Evolutionary conservation across 257 asterid genomes (phyloP).

Genomic region (Cynanchum wilfordii): DNA sequence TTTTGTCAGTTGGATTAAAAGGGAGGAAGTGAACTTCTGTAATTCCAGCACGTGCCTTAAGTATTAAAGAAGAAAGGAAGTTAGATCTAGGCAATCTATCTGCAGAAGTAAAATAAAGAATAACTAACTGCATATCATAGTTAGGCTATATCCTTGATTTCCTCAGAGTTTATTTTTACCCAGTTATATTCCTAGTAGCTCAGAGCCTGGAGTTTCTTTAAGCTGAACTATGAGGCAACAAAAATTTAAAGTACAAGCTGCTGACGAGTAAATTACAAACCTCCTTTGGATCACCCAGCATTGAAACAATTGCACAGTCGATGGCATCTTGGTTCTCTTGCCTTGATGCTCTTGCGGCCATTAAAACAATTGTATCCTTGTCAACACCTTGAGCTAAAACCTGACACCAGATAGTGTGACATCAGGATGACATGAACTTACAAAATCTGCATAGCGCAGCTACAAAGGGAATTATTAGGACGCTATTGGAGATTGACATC

Average conservation of each 20-base stretch:
- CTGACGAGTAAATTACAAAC: conserved; percentile 4
- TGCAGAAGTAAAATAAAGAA: background rate
- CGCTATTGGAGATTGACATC: background rate
- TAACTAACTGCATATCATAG: background rate
- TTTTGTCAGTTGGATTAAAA: conserved; percentile 36
- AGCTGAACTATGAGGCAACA: background rate
- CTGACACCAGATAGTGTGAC: conserved; percentile 16
- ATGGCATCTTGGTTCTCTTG: conserved; percentile 45
- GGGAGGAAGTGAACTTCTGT: conserved; percentile 39
- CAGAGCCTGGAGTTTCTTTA: background rate
- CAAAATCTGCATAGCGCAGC: background rate
- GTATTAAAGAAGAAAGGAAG: background rate
- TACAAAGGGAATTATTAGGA: background rate
- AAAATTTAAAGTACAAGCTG: background rate
- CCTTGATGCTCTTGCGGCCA: conserved; percentile 44
- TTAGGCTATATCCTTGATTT: background rate
- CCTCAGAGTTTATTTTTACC: background rate
- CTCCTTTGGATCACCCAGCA: conserved; percentile 40
- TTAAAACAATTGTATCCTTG: conserved; percentile 27
- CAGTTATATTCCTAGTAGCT: no score
- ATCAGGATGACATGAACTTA: background rate
- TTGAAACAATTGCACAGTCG: conserved; percentile 37
- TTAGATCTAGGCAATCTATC: background rate
- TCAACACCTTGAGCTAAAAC: conserved; percentile 29
- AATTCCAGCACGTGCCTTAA: conserved; percentile 33